These are phyloP conservation scores for Sphaerulina vaccinii DNA, from an alignment of 2,329 filamentous ascomycete genomes.

Conservation along the genomic window DNA sequence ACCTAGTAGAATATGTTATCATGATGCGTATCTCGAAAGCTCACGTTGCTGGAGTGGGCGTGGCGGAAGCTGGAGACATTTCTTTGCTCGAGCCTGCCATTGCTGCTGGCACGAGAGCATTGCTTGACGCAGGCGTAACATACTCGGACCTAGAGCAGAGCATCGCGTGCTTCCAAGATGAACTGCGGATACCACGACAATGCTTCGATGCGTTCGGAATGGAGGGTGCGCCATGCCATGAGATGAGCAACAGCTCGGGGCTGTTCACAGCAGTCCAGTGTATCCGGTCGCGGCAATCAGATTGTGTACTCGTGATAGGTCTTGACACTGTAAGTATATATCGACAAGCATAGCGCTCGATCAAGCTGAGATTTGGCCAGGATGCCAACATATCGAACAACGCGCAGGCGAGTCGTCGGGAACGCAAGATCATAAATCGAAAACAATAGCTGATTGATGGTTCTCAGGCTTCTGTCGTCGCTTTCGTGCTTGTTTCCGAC, in stretches of 20 bases:
- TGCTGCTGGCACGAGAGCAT: conserved; percentile 28
- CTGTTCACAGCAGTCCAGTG: conserved; percentile 24
- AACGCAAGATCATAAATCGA: too few relatives aligned
- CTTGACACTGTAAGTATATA: conserved; percentile 21
- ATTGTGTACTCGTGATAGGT: conserved; percentile 28
- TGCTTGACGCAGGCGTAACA: conserved; percentile 31
- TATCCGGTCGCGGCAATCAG: conserved; percentile 21
- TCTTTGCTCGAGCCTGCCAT: conserved; percentile 16
- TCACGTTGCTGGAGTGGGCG: conserved; percentile 29
- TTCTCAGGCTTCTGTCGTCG: conserved; percentile 20
- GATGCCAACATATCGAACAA: too few relatives aligned
- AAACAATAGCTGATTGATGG: conserved; percentile 15
- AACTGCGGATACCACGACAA: conserved; percentile 19
- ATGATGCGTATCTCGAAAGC: conserved; percentile 23
- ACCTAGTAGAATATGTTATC: background rate
- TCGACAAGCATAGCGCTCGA: background rate
- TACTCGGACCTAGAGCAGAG: conserved; percentile 29
- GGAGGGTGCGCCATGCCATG: conserved; percentile 22
- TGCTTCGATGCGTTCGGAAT: conserved; percentile 26
- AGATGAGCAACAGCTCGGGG: conserved; percentile 26
- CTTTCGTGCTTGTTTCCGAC: conserved; percentile 28
- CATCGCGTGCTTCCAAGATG: conserved; percentile 24
- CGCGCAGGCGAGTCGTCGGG: too few relatives aligned
- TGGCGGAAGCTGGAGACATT: conserved; percentile 10
- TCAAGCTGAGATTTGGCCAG: conserved; percentile 1